These are phyloP conservation scores for Candida bentonensis DNA, from an alignment of 805 yeast species.

Conservation along the genomic window DNA sequence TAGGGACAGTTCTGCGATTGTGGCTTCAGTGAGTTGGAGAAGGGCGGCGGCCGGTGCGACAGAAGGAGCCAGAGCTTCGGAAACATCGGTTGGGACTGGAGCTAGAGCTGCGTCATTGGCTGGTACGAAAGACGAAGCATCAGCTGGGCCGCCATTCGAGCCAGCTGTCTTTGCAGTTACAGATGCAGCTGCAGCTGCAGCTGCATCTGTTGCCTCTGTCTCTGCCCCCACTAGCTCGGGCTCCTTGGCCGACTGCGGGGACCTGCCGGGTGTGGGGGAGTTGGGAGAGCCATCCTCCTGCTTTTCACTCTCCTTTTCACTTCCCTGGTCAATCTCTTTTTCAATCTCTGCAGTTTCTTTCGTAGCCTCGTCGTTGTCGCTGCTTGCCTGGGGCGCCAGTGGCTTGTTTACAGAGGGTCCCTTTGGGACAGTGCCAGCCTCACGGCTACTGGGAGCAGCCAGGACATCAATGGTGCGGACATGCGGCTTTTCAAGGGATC, in stretches of 20 bases:
- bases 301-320: neutral
- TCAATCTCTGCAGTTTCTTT: neutral
- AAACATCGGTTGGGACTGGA: too few species aligned
- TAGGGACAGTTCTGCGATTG: neutral
- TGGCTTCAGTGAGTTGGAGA: neutral
- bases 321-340: neutral
- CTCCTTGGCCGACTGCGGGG: too few species aligned
- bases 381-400: neutral
- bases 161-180: neutral
- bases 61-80: neutral
- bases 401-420: neutral
- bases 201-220: neutral
- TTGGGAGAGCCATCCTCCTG: too few species aligned
- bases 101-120: neutral
- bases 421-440: neutral
- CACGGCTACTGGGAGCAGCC: neutral
- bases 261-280: too few species aligned
- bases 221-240: neutral
- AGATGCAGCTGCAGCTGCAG: neutral
- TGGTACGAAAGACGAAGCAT: neutral
- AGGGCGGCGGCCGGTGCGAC: too few species aligned
- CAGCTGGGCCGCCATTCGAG: neutral
- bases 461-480: neutral
- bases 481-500: conserved; percentile 1
- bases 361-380: neutral